Percentiles rank a stretch among this genome's conserved stretches.
Evolutionary conservation across 2,329 filamentous ascomycete species (phyloP).

Genomic region (Apiospora rasikravindrae): DNA sequence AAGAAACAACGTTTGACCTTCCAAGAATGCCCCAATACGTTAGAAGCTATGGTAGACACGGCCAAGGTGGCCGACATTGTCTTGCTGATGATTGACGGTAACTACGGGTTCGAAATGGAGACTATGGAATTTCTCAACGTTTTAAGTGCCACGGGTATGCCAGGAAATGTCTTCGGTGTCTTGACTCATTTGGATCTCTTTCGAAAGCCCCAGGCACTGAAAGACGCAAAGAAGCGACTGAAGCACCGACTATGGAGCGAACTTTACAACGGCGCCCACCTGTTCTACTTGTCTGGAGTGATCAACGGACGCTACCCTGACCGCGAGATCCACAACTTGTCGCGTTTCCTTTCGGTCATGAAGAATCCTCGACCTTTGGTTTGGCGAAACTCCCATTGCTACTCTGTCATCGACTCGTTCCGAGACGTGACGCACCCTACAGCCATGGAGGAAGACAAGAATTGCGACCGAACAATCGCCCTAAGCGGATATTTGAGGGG

Average conservation of each 20-base stretch:
- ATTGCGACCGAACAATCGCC: conserved; percentile 89
- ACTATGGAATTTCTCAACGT: conserved; percentile 99
- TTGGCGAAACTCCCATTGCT: conserved; percentile 96
- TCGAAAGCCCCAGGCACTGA: conserved; percentile 88
- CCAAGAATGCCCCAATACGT: conserved; percentile 94
- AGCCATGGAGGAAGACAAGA: conserved; percentile 83
- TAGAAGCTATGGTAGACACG: conserved; percentile 95
- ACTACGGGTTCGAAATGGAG: conserved; percentile 99
- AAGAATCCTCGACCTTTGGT: conserved; percentile 97
- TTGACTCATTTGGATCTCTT: conserved; percentile 96
- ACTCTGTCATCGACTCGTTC: conserved; percentile 91
- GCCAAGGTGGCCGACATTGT: conserved; percentile 98
- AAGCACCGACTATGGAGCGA: conserved; percentile 98
- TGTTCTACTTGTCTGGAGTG: conserved; percentile 96
- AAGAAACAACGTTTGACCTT: conserved; percentile 96
- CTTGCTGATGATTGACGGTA: conserved; percentile 96
- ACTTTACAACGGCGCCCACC: conserved; percentile 92
- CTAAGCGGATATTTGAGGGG: conserved; percentile 93
- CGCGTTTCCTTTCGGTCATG: conserved; percentile 96
- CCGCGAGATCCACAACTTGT: conserved; percentile 93
- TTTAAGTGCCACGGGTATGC: conserved; percentile 93
- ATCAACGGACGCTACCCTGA: conserved; percentile 97
- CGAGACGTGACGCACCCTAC: conserved; percentile 94
- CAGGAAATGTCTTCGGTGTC: conserved; percentile 96
- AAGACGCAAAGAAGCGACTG: conserved; percentile 92